Evolutionary conservation across 2,329 filamentous ascomycete species (phyloP), one percentile per base, ranked within the genome.

Genomic region (Exophiala oligosperma): DNA sequence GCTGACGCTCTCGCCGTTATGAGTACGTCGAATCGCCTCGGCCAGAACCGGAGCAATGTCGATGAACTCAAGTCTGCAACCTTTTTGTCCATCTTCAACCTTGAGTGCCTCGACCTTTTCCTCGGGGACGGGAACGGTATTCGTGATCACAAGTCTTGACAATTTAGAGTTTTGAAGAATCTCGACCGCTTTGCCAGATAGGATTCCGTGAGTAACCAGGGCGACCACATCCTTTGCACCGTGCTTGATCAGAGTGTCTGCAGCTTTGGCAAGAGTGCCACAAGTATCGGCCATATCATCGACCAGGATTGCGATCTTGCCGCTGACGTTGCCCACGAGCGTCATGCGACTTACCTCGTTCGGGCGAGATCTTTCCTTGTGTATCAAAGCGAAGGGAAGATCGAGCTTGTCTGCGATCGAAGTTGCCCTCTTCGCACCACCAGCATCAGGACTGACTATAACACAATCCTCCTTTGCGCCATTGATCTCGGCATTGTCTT

Each of bases 221-320:
- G 94, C 94, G 63, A 96, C 91, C 38, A 96, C 92, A 71, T 95
- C 86, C 66, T 85, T 86, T 1, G 94, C 93, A 32, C 91, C 91
- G 70, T 97, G 88, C 68, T 91, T 83, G 73, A 93, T 90, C 52
- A 97, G 84, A 0, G 92, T 93, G 57, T 91, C 87, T 14, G 93
- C 94, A 2, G 92, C 94, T 78, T 97, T 97, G 73, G 82, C 85
- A 11, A 90, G 79, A 1, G 91, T 96, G 66, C 92, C 92, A 73
- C 92, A 97, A 3, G 93, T 97, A 72, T 97, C 93, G 32, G 92
- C 92, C 91, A 97, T 97, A 73, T 97, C 93, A 73, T 97, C 93
- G 49, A 99, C 93, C 49, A 99, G 86, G 70, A 99, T 97, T 60
- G 93, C 93, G 29, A 93, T 87, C 78, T 94, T 94, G 77, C 90